A percentile compares a stretch with the other conserved stretches of the same genome.
Evolutionary conservation across 2,329 filamentous ascomycete genomes (phyloP).

Genomic region (Colletotrichum aenigma): DNA sequence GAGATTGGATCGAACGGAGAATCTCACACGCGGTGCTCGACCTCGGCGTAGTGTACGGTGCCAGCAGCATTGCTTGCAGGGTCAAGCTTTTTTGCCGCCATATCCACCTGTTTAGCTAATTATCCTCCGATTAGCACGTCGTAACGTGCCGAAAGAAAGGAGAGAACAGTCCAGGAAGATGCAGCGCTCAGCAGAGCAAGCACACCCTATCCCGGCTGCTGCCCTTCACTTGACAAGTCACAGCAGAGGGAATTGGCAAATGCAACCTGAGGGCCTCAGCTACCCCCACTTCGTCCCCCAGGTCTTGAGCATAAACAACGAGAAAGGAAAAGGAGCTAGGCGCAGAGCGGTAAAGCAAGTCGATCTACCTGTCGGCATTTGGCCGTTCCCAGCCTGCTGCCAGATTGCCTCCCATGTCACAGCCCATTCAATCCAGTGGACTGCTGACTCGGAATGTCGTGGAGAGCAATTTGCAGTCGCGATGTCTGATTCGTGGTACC

Average conservation of each 20-base stretch:
- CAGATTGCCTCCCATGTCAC: constrained; percentile 18
- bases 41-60: not conserved
- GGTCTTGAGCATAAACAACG: not conserved
- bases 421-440: not conserved
- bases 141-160: not conserved
- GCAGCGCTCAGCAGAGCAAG: not conserved
- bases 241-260: not conserved
- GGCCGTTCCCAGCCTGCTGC: constrained; percentile 17
- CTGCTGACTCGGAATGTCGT: constrained; percentile 16
- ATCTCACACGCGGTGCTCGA: not conserved
- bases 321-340: constrained; percentile 14
- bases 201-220: not conserved
- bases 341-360: constrained; percentile 24
- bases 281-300: constrained; percentile 3
- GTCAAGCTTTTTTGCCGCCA: constrained; percentile 19
- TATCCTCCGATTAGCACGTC: constrained; percentile 15
- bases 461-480: constrained; percentile 9
- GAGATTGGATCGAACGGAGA: not conserved
- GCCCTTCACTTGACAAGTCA: not conserved
- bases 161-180: not conserved
- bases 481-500: constrained; percentile 4
- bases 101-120: constrained; percentile 17
- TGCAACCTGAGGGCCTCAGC: not conserved
- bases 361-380: constrained; percentile 25
- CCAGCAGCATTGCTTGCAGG: not conserved